phyloP scores from a whole-genome alignment of 371 early-diverging fungal genomes.

The Syncephalastrum sp. region DNA sequence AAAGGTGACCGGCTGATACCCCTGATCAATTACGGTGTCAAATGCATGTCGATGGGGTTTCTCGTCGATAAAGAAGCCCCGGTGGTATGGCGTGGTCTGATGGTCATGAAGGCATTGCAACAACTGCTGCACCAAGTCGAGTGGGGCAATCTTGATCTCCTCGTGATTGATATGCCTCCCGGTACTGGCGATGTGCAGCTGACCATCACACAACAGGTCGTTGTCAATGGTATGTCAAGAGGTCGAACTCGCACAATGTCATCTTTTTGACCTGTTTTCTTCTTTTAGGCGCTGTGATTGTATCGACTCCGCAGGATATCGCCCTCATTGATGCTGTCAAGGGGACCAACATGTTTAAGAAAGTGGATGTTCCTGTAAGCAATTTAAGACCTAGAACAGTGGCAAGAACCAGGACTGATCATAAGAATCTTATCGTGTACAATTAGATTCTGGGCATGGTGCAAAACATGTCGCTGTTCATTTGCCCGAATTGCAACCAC shows the following conservation, averaged over 20 bases:
- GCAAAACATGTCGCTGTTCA: constrained; percentile 86
- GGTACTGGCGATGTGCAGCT: constrained; percentile 92
- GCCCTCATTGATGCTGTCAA: constrained; percentile 82
- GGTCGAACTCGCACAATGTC: not conserved
- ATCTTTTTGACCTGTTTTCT: not conserved
- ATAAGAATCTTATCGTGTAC: not conserved
- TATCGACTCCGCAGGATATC: constrained; percentile 91
- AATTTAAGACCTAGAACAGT: not conserved
- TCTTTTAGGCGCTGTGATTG: constrained; percentile 72
- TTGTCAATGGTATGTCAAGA: constrained; percentile 57
- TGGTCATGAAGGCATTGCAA: constrained; percentile 93
- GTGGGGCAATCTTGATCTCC: constrained; percentile 76
- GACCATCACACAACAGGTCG: constrained; percentile 80
- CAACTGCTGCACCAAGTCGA: constrained; percentile 84
- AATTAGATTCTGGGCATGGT: constrained; percentile 83
- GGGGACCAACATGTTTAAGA: constrained; percentile 82
- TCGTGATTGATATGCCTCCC: constrained; percentile 92
- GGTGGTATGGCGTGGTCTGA: constrained; percentile 91
- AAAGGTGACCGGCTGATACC: constrained; percentile 70
- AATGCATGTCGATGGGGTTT: constrained; percentile 93
- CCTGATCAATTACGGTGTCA: constrained; percentile 77
- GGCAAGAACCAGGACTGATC: not conserved
- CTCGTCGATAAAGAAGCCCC: constrained; percentile 74
- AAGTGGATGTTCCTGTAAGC: constrained; percentile 80
- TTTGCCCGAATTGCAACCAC: constrained; percentile 83